phyloP scores from a whole-genome alignment of 306 rosid genomes.

The Vicia villosa region DNA sequence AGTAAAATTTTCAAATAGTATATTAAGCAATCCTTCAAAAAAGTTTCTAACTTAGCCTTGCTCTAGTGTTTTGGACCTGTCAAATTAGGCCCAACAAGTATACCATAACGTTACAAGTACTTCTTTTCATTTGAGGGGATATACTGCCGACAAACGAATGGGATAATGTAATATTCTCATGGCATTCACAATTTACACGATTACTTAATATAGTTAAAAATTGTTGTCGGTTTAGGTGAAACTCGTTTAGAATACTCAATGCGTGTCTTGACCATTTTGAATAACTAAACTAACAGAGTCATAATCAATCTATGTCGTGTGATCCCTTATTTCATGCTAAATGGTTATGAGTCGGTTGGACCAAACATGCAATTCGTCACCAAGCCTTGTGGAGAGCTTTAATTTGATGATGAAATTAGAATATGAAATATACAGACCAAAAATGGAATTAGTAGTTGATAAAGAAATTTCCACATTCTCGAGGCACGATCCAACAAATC shows the following conservation, averaged over 20 bases:
- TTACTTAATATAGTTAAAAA: not conserved
- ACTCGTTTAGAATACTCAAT: not conserved
- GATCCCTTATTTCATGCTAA: not conserved
- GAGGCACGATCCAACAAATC: not conserved
- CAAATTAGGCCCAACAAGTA: not conserved
- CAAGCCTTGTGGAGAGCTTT: constrained; percentile 1
- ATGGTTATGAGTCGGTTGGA: not conserved
- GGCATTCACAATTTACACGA: not conserved
- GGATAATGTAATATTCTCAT: not conserved
- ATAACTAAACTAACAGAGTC: not conserved
- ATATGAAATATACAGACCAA: too few species aligned
- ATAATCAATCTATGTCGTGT: constrained; percentile 4
- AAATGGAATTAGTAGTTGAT: too few species aligned
- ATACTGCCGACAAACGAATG: too few species aligned
- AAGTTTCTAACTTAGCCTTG: too few species aligned
- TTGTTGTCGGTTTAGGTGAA: constrained; percentile 8
- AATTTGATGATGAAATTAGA: not conserved
- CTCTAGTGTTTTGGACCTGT: too few species aligned
- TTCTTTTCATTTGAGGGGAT: not conserved
- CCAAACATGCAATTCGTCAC: not conserved
- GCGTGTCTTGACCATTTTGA: not conserved
- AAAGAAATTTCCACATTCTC: not conserved
- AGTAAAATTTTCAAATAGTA: too few species aligned
- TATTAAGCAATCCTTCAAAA: too few species aligned
- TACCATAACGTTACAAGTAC: not conserved